Evolutionary conservation across 1,284 basidiomycete genomes (phyloP), one percentile per base, ranked within the genome.

Genomic region (Ceratobasidium sp.): DNA sequence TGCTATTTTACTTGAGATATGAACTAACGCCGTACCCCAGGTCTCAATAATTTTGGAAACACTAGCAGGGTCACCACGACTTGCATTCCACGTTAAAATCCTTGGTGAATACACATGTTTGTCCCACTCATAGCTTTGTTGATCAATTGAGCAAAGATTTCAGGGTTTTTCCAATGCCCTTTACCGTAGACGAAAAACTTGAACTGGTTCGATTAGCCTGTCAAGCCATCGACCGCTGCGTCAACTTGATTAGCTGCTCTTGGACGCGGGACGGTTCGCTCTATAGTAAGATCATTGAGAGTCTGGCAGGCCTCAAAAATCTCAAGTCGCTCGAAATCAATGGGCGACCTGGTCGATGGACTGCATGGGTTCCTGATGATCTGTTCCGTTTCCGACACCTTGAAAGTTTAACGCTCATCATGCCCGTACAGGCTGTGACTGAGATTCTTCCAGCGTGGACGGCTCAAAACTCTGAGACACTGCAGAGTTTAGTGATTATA

Each of bases 61-160:
- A 39, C 28, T 75, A 6, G 58, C 60, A 23, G 28, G n/a, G 26
- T 63, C 60, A 6, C 46, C 58, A 49, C 60, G 46, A 20, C 60
- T 64, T n/a, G 72, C 72, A 26, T 75, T 40, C 23, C 60, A 75
- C 33, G 72, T 75, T 7, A 75, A 64, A 53, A n/a, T 75, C 7
- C 58, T 75, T n/a, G 60, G 72, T 75, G 39, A 28, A 60, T 23
- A 18, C 26, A 7, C 3, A 51, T 7, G 23, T 18, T 6, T 18
- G 26, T 20, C 10, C 40, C 12, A 33, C 23, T 40, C 1, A 4
- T 49, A 46, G 26, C 26, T 53, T 64, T 18, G 13, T 64, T 71
- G 40, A 51, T 46, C 49, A 18, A 75, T n/a, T 55, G 15, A 3
- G 18, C 55, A 12, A 46, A 72, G 70, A 72, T 20, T 61, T 72